Evolutionary conservation across 441 rosid genomes (phyloP), one percentile per base, ranked within the genome.

Genomic region (Populus hybrid): DNA sequence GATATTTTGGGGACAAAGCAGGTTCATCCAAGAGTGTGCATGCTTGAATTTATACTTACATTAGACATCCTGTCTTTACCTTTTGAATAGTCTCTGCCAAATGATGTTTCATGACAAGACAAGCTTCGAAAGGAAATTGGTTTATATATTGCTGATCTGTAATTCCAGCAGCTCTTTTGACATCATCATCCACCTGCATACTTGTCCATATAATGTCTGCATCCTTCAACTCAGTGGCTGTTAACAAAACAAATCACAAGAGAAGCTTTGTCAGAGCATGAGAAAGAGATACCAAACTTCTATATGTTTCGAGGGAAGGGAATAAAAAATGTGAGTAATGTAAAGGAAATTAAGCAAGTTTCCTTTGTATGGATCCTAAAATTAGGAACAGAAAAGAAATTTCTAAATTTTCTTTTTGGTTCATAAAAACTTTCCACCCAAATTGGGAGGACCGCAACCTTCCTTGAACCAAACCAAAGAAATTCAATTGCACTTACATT

Each of bases 71-170:
- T 78, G 18, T 69, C 69, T 72, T 73, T 72, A 93, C 98, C 97
- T 82, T 89, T 81, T 91, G 96, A 84, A 93, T 79, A 69, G 98
- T 95, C 82, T 91, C 95, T 1, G 98, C 99, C 84, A 95, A 89
- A 92, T 93, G 96, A 88, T 95, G 99, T 85, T 95, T 95, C 99
- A 95, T 95, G 81, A 93, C 99, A 77, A 95, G 83, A 83, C 96
- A 95, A 65, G 97, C 95, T 86, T 95, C 99, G 76, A 88, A 93
- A 53, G 99, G 98, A 85, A 93, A 95, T 82, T 95, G 99, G 75
- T 92, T 93, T 34, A 91, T 67, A 76, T 86, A 90, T 78, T 93
- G 98, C 81, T 83, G 83, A 83, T 91, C 93, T 38, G 95, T 90
- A 78, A 95, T 81, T 72, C 98, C 98, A 71, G 87, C 85, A 57